phyloP scores from a whole-genome alignment of 2,329 filamentous ascomycete genomes.

The Phialocephala sp. region DNA sequence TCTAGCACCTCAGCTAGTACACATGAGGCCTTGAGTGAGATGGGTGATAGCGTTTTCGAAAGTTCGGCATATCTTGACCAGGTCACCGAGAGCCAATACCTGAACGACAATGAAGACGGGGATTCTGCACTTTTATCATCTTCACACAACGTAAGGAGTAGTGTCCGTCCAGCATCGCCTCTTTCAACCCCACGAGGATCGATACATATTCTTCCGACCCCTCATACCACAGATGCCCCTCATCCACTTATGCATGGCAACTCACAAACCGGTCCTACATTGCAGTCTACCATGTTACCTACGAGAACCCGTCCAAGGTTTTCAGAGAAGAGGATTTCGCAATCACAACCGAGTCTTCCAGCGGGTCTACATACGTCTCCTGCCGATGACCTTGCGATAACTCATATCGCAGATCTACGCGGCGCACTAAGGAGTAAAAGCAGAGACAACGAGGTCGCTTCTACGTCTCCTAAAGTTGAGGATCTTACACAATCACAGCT shows the following conservation, averaged over 20 bases:
- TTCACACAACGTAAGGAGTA: conserved; percentile 11
- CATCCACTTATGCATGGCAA: background rate
- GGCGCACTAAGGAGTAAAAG: conserved; percentile 22
- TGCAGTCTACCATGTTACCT: conserved; percentile 40
- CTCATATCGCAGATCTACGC: conserved; percentile 15
- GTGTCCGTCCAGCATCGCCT: conserved; percentile 42
- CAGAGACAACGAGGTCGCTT: background rate
- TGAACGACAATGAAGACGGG: conserved; percentile 39
- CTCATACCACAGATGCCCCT: conserved; percentile 39
- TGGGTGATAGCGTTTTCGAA: conserved; percentile 39
- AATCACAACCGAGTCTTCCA: conserved; percentile 38
- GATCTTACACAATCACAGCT: conserved; percentile 69
- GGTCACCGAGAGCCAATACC: conserved; percentile 40
- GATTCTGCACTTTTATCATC: conserved; percentile 38
- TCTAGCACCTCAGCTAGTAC: conserved; percentile 34
- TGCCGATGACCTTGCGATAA: background rate
- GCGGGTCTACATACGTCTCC: background rate
- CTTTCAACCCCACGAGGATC: conserved; percentile 61
- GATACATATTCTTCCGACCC: conserved; percentile 35
- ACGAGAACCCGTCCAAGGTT: conserved; percentile 34
- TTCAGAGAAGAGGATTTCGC: conserved; percentile 39
- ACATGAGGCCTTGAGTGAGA: conserved; percentile 31
- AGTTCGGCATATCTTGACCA: conserved; percentile 42
- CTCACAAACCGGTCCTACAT: conserved; percentile 19
- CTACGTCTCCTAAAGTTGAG: conserved; percentile 43